Conservation (phyloP, 2,329 filamentous ascomycete genomes). For the Aspergillus oerlinghausenensis region DNA sequence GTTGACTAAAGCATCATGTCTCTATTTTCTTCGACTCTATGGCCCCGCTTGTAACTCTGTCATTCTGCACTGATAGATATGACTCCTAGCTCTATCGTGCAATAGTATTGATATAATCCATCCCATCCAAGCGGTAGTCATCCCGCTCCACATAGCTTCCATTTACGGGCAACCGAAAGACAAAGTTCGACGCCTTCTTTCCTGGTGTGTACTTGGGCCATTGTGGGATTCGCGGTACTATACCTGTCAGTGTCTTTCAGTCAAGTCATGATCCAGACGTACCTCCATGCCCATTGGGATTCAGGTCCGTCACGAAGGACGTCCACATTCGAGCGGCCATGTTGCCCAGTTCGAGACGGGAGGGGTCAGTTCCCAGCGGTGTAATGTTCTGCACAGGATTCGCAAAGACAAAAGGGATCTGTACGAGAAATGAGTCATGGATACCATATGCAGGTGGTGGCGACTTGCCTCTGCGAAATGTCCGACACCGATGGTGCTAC, state of each 20-base stretch:
- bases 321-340: conserved; percentile 31
- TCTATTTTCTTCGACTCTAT: not conserved
- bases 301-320: conserved; percentile 24
- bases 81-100: conserved; percentile 10
- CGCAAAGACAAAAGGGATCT: conserved; percentile 31
- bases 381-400: conserved; percentile 28
- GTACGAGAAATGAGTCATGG: not conserved
- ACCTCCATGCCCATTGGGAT: conserved; percentile 28
- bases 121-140: conserved; percentile 22
- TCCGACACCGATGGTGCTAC: conserved; percentile 23
- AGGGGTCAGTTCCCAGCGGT: conserved; percentile 19
- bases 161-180: conserved; percentile 23
- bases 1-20: not conserved
- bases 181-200: conserved; percentile 18
- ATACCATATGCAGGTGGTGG: not conserved
- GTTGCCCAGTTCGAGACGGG: conserved; percentile 23
- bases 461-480: conserved; percentile 27
- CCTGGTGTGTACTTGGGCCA: conserved; percentile 21
- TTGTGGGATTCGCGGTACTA: conserved; percentile 18
- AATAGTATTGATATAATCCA: conserved; percentile 26
- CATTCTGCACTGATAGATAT: not conserved
- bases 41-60: not conserved
- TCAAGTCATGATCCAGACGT: not conserved
- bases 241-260: not conserved
- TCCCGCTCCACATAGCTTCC: conserved; percentile 26